phyloP scores from a whole-genome alignment of 192 early-diverging fungal species.

The Rhizophlyctis rosea region DNA sequence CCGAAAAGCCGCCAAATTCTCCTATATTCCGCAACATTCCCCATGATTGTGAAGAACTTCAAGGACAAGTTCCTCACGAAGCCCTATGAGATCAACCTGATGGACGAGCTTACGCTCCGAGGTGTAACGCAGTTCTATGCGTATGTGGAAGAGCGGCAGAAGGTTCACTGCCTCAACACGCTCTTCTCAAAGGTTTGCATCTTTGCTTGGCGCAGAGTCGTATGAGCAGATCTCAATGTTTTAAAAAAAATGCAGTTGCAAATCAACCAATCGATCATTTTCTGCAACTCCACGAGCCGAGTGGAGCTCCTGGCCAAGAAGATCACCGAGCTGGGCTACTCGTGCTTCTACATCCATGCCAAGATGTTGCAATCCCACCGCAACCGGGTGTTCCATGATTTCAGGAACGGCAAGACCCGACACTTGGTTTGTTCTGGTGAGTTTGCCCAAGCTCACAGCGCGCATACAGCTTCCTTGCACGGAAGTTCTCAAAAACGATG shows the following conservation, averaged over 20 bases:
- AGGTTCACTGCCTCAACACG: conserved; percentile 87
- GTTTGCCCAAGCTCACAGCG: conserved; percentile 6
- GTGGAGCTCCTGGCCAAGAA: conserved; percentile 98
- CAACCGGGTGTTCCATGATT: conserved; percentile 99
- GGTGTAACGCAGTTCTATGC: conserved; percentile 99
- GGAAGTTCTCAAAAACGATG: too few relatives aligned
- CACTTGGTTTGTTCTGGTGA: conserved; percentile 94
- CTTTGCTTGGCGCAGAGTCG: not conserved
- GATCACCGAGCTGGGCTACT: conserved; percentile 99
- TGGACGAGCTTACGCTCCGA: conserved; percentile 97
- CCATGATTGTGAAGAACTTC: conserved; percentile 95
- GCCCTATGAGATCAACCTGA: conserved; percentile 98
- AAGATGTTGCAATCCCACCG: conserved; percentile 98
- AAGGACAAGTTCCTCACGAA: conserved; percentile 95
- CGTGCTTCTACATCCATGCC: conserved; percentile 99
- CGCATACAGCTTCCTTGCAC: too few relatives aligned
- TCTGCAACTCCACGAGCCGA: conserved; percentile 98
- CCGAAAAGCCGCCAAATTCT: conserved; percentile 89
- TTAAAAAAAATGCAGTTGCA: conserved; percentile 66
- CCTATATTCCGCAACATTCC: conserved; percentile 97
- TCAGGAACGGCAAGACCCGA: conserved; percentile 95
- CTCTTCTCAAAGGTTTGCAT: conserved; percentile 83
- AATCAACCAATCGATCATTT: conserved; percentile 99
- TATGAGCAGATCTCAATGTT: not conserved
- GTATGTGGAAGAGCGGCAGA: conserved; percentile 97